A percentile compares a stretch with the other conserved stretches of the same genome.
Evolutionary conservation across 306 rosid genomes (phyloP).

Genomic region (Psophocarpus tetragonolobus): DNA sequence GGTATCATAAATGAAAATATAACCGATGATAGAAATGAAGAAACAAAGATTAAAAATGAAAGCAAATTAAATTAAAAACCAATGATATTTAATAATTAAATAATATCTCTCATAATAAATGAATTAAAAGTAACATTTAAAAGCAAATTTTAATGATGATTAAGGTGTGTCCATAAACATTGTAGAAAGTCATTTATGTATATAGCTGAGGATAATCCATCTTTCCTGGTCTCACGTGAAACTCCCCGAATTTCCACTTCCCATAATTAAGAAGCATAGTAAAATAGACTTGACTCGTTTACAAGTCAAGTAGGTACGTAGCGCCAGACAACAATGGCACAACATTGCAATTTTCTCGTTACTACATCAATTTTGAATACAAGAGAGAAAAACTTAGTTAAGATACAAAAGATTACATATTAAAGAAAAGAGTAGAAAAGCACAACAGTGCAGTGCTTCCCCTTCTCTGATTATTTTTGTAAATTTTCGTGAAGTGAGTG

Average conservation of each 20-base stretch:
- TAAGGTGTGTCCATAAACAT: too few species aligned
- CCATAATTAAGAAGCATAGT: neutral
- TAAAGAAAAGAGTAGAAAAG: neutral
- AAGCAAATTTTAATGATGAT: too few species aligned
- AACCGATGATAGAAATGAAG: too few species aligned
- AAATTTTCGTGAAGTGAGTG: conserved; percentile 21
- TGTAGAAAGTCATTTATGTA: too few species aligned
- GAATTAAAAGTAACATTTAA: too few species aligned
- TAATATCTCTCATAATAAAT: too few species aligned
- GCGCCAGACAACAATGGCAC: neutral
- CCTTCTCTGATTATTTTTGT: neutral
- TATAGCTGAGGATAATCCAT: neutral
- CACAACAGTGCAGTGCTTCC: neutral
- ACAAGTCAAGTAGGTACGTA: neutral
- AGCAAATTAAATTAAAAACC: too few species aligned
- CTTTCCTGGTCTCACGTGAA: conserved; percentile 29
- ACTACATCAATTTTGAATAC: neutral
- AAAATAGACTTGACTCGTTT: neutral
- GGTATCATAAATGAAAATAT: too few species aligned
- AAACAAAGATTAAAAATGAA: too few species aligned
- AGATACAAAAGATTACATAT: neutral
- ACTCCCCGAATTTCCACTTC: neutral
- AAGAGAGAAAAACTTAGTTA: neutral
- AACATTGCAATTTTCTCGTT: neutral
- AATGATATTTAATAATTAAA: too few species aligned